Base-by-base conservation (phyloP, 805 yeast species). In the Kregervanrija fluxuum region DNA sequence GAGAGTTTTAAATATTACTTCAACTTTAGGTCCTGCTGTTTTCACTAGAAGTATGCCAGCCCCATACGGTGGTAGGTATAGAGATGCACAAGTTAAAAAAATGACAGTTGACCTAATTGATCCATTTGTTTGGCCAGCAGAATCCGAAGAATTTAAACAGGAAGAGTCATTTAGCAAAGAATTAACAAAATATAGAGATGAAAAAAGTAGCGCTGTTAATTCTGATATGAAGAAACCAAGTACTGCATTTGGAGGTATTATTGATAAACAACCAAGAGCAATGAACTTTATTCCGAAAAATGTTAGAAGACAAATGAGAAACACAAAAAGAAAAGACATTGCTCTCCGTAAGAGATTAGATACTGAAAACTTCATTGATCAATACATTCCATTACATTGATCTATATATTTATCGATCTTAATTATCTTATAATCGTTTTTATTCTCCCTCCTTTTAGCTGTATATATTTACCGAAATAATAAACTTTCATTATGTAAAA, bases 101-200 rank as follows among this genome's bases (percentile, higher is more conserved):
- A 93, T 93, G 98, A 91, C 96, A 16, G 84, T 93, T 42, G 98
- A 90, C 55, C 85, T 93, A 91, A 81, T 80, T 46, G 88, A 91
- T 53, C 99, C 99, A 17, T 93, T 93, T 61, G 74, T 93, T 39
- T 93, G 97, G 96, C 99, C 99, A 4, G 82, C 75, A 34, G 71
- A 68, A 38, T 55, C 60, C n/a, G 55, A 56, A 56, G 68, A 52
- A 54, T 65, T 44, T 51, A 53, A 54, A 48, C 64, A 46, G 45
- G 73, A 63, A 28, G 45, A 50, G 30, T 49, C 50, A 15, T 52
- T 67, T 37, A 66, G 65, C 16, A 67, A 69, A 36, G 79, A 81
- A 53, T 66, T 77, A 54, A 67, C 67, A 40, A 68, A 70, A 43
- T 79, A 74, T 56, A 70, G 79, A 46, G 73, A 70, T 33, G 80